Evolutionary conservation across 2,329 filamentous ascomycete species (phyloP), one percentile per base, ranked within the genome.

Genomic region (Fusarium robinianum): DNA sequence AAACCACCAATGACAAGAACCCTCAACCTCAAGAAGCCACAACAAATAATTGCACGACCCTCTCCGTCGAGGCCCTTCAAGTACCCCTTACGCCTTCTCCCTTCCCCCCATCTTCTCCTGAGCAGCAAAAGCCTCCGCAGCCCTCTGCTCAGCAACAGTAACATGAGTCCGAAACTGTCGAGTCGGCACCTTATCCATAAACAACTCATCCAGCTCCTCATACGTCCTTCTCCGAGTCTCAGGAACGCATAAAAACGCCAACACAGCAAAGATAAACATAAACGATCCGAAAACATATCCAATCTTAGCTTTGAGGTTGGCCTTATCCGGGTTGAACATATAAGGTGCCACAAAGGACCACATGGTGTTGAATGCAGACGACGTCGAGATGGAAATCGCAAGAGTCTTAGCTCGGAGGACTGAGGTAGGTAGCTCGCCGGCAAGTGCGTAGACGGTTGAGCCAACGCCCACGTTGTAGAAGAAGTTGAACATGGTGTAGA

Each of bases 341-440:
- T 78, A 80, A 0, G 78, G 77, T 1, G 79, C 57, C 2, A 69
- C 67, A 22, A 79, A 66, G 0, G 69, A 70, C 41, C 77, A 72
- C 32, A 72, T 58, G 3, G 71, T 70, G 18, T 68, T 69, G 5
- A 67, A 59, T 0, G 72, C 58, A 3, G 71, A 67, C 1, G 69
- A 68, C 3, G 67, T 60, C 3, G 73, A 62, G 61, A 75, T 75
- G 6, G 70, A 66, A 9, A 75, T 63, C 4, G 71, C 72, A 24
- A 74, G 69, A 0, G 72, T 68, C 49, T 72, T 72, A 24, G 68
- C 66, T 6, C 74, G 67, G 1, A 76, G 60, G 5, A 68, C 67
- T 0, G 75, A 65, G 0, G 73, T 69, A 0, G 72, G 73, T 2
- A 71, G 65, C 35, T 76, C 74, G 17, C 68, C 67, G 3, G 67